Percentiles rank a stretch among this genome's conserved stretches.
Conservation (phyloP, 306 rosid genomes). For the Albizia julibrissin region DNA sequence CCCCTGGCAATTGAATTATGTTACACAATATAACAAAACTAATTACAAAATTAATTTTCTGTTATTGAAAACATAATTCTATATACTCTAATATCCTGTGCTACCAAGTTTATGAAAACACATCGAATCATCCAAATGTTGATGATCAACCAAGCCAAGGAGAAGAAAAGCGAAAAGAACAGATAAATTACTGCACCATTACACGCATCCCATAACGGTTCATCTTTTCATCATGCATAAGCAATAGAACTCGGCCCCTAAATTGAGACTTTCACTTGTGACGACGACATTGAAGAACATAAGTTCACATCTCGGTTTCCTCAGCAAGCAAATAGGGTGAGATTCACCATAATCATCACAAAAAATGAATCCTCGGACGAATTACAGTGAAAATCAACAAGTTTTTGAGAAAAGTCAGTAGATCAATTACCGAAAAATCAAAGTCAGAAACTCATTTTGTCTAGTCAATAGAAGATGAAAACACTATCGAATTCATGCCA, state of each 20-base stretch:
- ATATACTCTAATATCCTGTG: no score
- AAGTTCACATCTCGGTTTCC: not conserved
- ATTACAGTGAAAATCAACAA: slow-evolving; percentile 24
- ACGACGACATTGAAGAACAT: not conserved
- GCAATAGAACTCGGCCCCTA: not conserved
- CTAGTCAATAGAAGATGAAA: slow-evolving; percentile 48
- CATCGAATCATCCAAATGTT: not conserved
- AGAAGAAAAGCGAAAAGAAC: not conserved
- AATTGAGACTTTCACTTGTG: not conserved
- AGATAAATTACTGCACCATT: not conserved
- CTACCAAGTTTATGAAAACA: not conserved
- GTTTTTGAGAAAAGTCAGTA: slow-evolving; percentile 25
- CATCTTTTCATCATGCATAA: not conserved
- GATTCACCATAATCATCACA: slow-evolving; percentile 24
- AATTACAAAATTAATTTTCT: no score
- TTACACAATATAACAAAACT: no score
- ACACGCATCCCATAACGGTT: not conserved
- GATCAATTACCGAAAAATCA: slow-evolving; percentile 44
- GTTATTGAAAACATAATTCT: no score
- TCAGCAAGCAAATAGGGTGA: not conserved
- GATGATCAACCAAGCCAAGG: not conserved
- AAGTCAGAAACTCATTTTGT: slow-evolving; percentile 30
- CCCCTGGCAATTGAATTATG: no score
- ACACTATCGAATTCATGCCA: not conserved
- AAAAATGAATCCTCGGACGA: not conserved